Percentiles rank a stretch among this genome's conserved stretches.
Conservation (phyloP, 306 rosid genomes). For the Oemleria cerasiformis region DNA sequence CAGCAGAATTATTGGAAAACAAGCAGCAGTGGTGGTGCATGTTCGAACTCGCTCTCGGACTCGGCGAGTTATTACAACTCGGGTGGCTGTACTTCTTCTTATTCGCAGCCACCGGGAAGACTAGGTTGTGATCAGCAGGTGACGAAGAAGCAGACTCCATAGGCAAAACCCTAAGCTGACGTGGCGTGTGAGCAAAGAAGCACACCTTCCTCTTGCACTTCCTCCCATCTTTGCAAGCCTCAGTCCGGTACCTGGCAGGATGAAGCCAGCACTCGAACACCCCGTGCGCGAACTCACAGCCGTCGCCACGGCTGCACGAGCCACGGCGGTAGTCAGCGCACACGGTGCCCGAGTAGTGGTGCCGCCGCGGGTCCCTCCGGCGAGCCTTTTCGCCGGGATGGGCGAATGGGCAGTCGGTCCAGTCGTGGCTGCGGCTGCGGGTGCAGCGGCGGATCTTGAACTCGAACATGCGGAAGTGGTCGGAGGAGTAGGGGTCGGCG, state of each 20-base stretch:
- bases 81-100: slow-evolving; percentile 38
- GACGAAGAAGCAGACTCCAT: neutral
- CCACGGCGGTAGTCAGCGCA: slow-evolving; percentile 82
- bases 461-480: slow-evolving; percentile 84
- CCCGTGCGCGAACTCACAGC: slow-evolving; percentile 80
- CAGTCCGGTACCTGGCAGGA: slow-evolving; percentile 86
- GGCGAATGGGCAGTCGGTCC: slow-evolving; percentile 93
- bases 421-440: slow-evolving; percentile 92
- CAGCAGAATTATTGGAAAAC: slow-evolving; percentile 39
- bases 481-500: slow-evolving; percentile 67
- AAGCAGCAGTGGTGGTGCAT: slow-evolving; percentile 36
- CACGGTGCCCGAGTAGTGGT: slow-evolving; percentile 65
- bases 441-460: slow-evolving; percentile 84
- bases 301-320: slow-evolving; percentile 61
- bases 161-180: slow-evolving; percentile 66
- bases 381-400: slow-evolving; percentile 92
- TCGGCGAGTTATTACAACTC: neutral
- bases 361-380: slow-evolving; percentile 70
- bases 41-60: neutral
- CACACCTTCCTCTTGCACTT: slow-evolving; percentile 84
- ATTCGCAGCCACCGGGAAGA: neutral
- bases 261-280: slow-evolving; percentile 95
- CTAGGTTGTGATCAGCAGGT: too few relatives aligned
- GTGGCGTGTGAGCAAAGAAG: slow-evolving; percentile 81
- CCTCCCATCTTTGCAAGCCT: slow-evolving; percentile 89